These are phyloP conservation scores for Fonsecaea nubica DNA, from an alignment of 2,329 filamentous ascomycete species.

Conservation along the genomic window DNA sequence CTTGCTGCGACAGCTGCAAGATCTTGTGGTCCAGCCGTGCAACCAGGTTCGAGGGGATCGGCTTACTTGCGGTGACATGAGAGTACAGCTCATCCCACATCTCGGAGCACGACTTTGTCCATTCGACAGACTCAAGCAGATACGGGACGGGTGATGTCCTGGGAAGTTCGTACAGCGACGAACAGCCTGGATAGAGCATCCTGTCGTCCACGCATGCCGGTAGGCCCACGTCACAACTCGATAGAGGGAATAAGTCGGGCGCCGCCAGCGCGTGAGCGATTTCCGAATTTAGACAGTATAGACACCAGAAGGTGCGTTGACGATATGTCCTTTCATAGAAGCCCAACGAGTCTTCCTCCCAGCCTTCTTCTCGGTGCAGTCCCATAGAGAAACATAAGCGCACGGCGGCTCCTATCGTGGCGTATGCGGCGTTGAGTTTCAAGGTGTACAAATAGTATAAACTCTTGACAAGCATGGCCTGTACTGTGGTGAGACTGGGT, in stretches of 20 bases:
- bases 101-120: constrained; percentile 3
- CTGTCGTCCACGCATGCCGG: constrained; percentile 4
- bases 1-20: not conserved
- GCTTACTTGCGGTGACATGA: not conserved
- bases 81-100: not conserved
- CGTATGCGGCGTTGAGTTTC: constrained; percentile 1
- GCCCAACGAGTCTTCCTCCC: not conserved
- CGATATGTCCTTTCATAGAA: constrained; percentile 4
- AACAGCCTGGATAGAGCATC: constrained; percentile 3
- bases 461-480: constrained; percentile 7
- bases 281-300: constrained; percentile 3
- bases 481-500: not conserved
- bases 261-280: constrained; percentile 1
- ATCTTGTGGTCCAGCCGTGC: not conserved
- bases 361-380: not conserved
- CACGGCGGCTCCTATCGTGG: constrained; percentile 1
- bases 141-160: not conserved
- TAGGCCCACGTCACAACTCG: not conserved
- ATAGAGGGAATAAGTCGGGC: not conserved
- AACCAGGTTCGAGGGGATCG: not conserved
- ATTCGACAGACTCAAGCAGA: not conserved
- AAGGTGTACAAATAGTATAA: constrained; percentile 1
- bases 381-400: not conserved
- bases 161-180: not conserved
- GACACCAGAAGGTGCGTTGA: constrained; percentile 5